These are phyloP conservation scores for Mycena vulgaris DNA, from an alignment of 768 basidiomycete genomes.

Conservation along the genomic window DNA sequence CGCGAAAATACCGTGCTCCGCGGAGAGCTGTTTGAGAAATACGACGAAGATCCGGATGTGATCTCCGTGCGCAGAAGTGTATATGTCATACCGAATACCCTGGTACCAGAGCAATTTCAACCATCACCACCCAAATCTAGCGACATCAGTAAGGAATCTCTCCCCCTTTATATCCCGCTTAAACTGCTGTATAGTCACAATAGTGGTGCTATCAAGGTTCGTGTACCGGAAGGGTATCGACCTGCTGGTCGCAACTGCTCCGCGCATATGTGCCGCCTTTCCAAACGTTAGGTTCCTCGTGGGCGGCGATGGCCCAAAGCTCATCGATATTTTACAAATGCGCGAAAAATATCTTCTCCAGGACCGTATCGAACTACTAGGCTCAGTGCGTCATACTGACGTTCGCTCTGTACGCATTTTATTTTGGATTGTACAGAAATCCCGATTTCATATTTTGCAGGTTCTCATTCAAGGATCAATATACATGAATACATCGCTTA, in stretches of 20 bases:
- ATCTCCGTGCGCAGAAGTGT: constrained; percentile 71
- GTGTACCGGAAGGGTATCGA: constrained; percentile 98
- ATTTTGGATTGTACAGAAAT: constrained; percentile 6
- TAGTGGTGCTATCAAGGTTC: constrained; percentile 91
- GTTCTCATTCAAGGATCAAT: constrained; percentile 91
- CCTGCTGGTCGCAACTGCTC: constrained; percentile 92
- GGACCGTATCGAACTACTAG: constrained; percentile 92
- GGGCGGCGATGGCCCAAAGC: constrained; percentile 95
- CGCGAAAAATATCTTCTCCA: constrained; percentile 91
- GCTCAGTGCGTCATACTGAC: constrained; percentile 83
- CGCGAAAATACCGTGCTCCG: constrained; percentile 98
- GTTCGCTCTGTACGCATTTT: constrained; percentile 79
- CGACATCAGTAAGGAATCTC: constrained; percentile 68
- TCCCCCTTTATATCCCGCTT: background rate
- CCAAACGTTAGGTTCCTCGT: constrained; percentile 92
- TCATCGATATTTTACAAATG: constrained; percentile 96
- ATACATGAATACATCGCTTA: constrained; percentile 95
- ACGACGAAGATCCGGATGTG: constrained; percentile 59
- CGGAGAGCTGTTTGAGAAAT: constrained; percentile 78
- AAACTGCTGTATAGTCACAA: constrained; percentile 75
- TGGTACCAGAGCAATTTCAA: constrained; percentile 89
- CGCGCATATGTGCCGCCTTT: constrained; percentile 88
- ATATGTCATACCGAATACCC: constrained; percentile 95
- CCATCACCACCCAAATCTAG: constrained; percentile 65
- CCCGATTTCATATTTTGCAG: constrained; percentile 53